Evolutionary conservation across 2,329 filamentous ascomycete genomes (phyloP), one percentile per base, ranked within the genome.

Genomic region (Kalaharituber pfeilii): DNA sequence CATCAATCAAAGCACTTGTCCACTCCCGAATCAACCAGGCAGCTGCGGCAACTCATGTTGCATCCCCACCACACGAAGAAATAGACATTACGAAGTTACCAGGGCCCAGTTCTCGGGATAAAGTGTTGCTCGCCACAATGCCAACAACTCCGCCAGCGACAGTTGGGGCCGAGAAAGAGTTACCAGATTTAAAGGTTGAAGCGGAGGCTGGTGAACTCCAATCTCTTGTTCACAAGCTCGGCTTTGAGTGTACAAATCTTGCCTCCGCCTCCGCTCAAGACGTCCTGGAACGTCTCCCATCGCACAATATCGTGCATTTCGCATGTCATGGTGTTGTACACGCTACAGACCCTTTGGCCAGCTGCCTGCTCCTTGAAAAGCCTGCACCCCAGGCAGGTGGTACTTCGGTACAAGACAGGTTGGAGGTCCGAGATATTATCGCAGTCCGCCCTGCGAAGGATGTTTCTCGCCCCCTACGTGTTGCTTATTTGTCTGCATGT

Each of bases 401-500:
- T 36, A 36, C 30, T n/a, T n/a, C 30, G n/a, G 30, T 9, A n/a
- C 30, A 9, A n/a, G 30, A 36, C n/a, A n/a, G n/a, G n/a, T n/a
- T 36, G 9, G n/a, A 9, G n/a, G 30, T 36, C 9, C 9, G n/a
- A n/a, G 30, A 9, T n/a, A 36, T 36, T n/a, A n/a, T n/a, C 9
- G 9, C 30, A 9, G 30, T 36, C 30, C 9, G 30, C 9, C 30
- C 30, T n/a, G 30, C 30, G 30, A n/a, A 36, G n/a, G 30, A 36
- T n/a, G n/a, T n/a, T n/a, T n/a, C n/a, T n/a, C n/a, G 5, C 33
- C 27, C 54, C 30, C 63, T 62, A 5, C 56, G 55, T 27, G 51
- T 69, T 4, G 67, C 67, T 1, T 69, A 66, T 56, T 64, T 70
- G 1, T 69, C 67, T 1, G 67, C 68, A 0, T 70, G 67, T 56